Conservation (phyloP, 2,329 filamentous ascomycete genomes). For the Scedosporium apiospermum region DNA sequence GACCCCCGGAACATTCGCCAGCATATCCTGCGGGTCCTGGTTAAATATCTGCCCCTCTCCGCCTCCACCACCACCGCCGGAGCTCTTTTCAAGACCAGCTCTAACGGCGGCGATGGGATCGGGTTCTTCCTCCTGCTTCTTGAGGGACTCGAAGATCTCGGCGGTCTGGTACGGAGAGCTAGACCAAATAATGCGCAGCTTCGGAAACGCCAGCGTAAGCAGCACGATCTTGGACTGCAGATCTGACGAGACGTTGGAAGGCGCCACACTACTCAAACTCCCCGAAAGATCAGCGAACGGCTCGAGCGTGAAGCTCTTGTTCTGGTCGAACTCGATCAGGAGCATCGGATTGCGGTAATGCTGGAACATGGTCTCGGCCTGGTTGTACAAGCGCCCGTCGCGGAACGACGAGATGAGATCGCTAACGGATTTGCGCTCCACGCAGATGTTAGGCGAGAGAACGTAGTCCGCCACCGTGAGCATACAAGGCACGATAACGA, state of each 20-base stretch:
- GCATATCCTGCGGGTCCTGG: constrained; percentile 81
- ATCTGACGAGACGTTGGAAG: constrained; percentile 53
- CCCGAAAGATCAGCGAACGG: constrained; percentile 60
- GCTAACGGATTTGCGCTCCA: constrained; percentile 88
- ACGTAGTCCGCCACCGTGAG: constrained; percentile 96
- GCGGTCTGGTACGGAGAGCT: constrained; percentile 90
- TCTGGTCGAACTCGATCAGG: constrained; percentile 94
- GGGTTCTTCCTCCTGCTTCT: constrained; percentile 81
- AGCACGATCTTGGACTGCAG: constrained; percentile 88
- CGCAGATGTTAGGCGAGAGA: constrained; percentile 78
- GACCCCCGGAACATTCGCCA: constrained; percentile 75
- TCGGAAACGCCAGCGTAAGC: constrained; percentile 83
- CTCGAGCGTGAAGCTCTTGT: constrained; percentile 93
- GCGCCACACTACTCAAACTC: constrained; percentile 53
- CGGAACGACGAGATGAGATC: constrained; percentile 88
- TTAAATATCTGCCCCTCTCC: constrained; percentile 46
- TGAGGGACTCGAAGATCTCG: constrained; percentile 90
- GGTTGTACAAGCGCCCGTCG: constrained; percentile 83
- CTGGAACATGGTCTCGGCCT: constrained; percentile 88
- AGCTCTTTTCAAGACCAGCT: constrained; percentile 52
- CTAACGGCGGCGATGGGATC: constrained; percentile 82
- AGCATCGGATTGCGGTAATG: constrained; percentile 87
- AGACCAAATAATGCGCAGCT: constrained; percentile 87
- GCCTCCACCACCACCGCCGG: constrained; percentile 12
- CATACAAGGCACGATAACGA: constrained; percentile 88